Conservation (phyloP, 805 yeast species). For the Ogataea kodamae region DNA sequence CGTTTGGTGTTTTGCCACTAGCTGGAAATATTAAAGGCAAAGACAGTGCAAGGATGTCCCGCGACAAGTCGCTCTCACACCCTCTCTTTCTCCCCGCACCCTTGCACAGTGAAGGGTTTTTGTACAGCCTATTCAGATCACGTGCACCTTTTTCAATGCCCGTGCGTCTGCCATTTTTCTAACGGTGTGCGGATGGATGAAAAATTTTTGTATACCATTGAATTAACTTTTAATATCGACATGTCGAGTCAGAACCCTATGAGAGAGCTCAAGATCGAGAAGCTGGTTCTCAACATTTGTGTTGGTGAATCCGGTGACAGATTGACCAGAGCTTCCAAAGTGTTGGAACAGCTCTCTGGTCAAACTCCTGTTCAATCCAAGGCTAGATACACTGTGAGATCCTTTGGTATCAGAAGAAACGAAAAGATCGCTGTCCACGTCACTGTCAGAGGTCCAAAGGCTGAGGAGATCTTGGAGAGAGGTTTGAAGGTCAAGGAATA, state of each 20-base stretch:
- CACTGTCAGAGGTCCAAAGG: slow-evolving; percentile 99
- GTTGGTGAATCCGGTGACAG: slow-evolving; percentile 99
- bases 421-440: slow-evolving; percentile 99
- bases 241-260: slow-evolving; percentile 69
- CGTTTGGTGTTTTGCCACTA: slow-evolving; percentile 13
- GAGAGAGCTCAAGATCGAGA: slow-evolving; percentile 99
- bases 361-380: slow-evolving; percentile 99
- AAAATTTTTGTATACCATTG: slow-evolving; percentile 13
- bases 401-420: slow-evolving; percentile 99
- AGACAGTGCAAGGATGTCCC: not conserved
- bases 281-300: slow-evolving; percentile 98
- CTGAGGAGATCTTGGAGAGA: slow-evolving; percentile 99
- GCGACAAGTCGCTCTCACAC: too few species aligned
- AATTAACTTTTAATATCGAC: slow-evolving; percentile 9
- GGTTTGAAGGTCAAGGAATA: slow-evolving; percentile 99
- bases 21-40: not conserved
- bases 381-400: slow-evolving; percentile 99
- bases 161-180: slow-evolving; percentile 10
- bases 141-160: slow-evolving; percentile 9
- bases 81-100: too few species aligned
- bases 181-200: slow-evolving; percentile 14
- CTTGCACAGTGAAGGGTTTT: slow-evolving; percentile 10
- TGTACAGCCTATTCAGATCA: slow-evolving; percentile 1
- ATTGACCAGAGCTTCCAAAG: slow-evolving; percentile 99
- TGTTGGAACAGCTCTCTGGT: slow-evolving; percentile 99